Base-by-base conservation (phyloP, 2,329 filamentous ascomycete species). In the Paraphaeosphaeria minitans region DNA sequence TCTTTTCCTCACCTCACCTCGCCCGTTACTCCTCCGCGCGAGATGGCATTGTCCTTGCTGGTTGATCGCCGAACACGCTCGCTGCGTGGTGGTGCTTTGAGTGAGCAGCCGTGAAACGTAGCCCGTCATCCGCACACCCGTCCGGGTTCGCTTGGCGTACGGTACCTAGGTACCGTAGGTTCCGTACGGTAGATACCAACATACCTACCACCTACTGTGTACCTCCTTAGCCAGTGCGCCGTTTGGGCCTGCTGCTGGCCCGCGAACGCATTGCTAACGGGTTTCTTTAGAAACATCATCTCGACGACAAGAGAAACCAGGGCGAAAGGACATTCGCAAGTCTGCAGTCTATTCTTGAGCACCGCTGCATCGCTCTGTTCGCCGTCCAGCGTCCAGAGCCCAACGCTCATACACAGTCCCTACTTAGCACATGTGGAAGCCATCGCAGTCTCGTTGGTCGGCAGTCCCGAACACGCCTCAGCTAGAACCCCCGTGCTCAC, bases 271-370 rank as follows among this genome's bases (percentile, higher is more conserved):
- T 39, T 47, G 49, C 37, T 24, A 46, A 42, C 37, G 19, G 22
- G 55, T 64, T 65, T 65, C 60, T 66, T 66, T 64, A 65, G 66
- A 59, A 69, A 62, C 64, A 58, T 47, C 13, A 42, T 47, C 27
- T 46, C 55, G 42, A 35, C 55, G 35, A 57, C 55, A 49, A 42
- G 55, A 43, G 49, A 27, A 51, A 29, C 49, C n/a, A 35, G 42
- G 47, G 48, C 29, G 43, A 29, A 10, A 19, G 49, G 35, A 27
- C n/a, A 7, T 14, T 29, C 10, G 14, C 39, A 33, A 43, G 39
- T 45, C 21, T 33, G 22, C n/a, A 19, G 50, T 41, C 53, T 48
- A 41, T 48, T 39, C 53, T 29, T 48, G 53, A 55, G 50, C 31
- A 22, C 24, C 22, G 27, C 41, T 54, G 41, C 52, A 54, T 47